These are phyloP conservation scores for Myxozyma mucilagina DNA, from an alignment of 805 yeast species.

Conservation along the genomic window DNA sequence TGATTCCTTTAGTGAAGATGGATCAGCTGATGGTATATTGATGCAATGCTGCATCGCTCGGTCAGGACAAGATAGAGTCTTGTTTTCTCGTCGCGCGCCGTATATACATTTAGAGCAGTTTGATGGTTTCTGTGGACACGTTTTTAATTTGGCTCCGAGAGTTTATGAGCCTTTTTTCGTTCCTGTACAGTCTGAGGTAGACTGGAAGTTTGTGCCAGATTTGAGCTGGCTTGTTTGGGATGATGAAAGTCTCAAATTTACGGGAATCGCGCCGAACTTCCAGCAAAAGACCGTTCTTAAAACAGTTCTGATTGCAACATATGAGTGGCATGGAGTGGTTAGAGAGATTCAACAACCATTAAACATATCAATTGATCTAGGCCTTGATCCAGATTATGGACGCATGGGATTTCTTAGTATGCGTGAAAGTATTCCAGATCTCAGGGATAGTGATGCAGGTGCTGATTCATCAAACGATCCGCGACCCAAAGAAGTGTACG, in stretches of 20 bases:
- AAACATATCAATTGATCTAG: conserved; percentile 9
- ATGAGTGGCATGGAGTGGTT: conserved; percentile 17
- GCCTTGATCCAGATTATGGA: conserved; percentile 13
- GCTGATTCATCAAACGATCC: not conserved
- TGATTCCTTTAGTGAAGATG: conserved; percentile 8
- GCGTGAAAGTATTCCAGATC: not conserved
- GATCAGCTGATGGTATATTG: conserved; percentile 8
- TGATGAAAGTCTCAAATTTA: not conserved
- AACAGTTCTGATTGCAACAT: conserved; percentile 10
- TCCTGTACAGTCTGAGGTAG: conserved; percentile 2
- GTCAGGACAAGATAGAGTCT: not conserved
- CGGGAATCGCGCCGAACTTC: conserved; percentile 20
- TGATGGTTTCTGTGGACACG: conserved; percentile 13
- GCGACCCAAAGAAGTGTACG: not conserved
- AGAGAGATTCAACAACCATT: conserved; percentile 18
- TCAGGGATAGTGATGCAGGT: not conserved
- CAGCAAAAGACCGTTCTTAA: conserved; percentile 13
- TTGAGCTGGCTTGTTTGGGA: conserved; percentile 19
- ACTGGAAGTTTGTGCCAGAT: conserved; percentile 14
- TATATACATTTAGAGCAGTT: conserved; percentile 10
- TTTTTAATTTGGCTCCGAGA: conserved; percentile 5
- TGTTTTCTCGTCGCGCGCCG: conserved; percentile 7
- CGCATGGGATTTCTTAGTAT: conserved; percentile 1
- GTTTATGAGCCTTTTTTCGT: conserved; percentile 20
- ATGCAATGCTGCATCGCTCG: conserved; percentile 11